Percentiles rank a stretch among this genome's conserved stretches.
Evolutionary conservation across 2,329 filamentous ascomycete genomes (phyloP).

Genomic region (Chalara sp.): DNA sequence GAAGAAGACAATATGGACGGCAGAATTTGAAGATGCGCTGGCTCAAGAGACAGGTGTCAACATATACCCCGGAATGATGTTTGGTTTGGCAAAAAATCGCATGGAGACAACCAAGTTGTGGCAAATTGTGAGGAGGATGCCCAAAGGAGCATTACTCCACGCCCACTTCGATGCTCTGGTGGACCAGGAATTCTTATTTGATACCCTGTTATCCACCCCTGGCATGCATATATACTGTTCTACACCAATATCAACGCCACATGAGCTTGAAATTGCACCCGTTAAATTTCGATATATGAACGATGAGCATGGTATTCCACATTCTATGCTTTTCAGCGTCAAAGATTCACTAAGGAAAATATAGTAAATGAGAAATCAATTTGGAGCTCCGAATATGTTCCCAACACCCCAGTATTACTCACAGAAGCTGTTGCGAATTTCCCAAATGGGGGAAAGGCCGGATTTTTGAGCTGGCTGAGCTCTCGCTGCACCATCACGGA

Average conservation of each 20-base stretch:
- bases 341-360: not conserved
- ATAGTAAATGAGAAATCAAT: conserved; percentile 40
- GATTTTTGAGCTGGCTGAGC: conserved; percentile 74
- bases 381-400: conserved; percentile 60
- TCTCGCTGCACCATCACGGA: conserved; percentile 64
- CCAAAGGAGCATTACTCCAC: conserved; percentile 81
- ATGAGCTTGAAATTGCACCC: conserved; percentile 44
- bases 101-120: conserved; percentile 79
- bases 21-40: conserved; percentile 62
- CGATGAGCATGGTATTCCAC: conserved; percentile 26
- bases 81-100: conserved; percentile 69
- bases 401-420: conserved; percentile 32
- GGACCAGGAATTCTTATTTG: conserved; percentile 73
- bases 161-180: conserved; percentile 90
- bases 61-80: conserved; percentile 86
- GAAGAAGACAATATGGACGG: conserved; percentile 68
- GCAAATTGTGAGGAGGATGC: conserved; percentile 76
- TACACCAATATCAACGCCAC: conserved; percentile 46
- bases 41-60: conserved; percentile 55
- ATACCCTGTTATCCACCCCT: conserved; percentile 61
- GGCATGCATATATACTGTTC: conserved; percentile 65
- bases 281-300: conserved; percentile 58
- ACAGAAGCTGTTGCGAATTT: conserved; percentile 63
- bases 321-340: no score
- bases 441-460: conserved; percentile 61